These are phyloP conservation scores for Spizellomyces punctatus DNA, from an alignment of 192 early-diverging fungal genomes.

Conservation along the genomic window DNA sequence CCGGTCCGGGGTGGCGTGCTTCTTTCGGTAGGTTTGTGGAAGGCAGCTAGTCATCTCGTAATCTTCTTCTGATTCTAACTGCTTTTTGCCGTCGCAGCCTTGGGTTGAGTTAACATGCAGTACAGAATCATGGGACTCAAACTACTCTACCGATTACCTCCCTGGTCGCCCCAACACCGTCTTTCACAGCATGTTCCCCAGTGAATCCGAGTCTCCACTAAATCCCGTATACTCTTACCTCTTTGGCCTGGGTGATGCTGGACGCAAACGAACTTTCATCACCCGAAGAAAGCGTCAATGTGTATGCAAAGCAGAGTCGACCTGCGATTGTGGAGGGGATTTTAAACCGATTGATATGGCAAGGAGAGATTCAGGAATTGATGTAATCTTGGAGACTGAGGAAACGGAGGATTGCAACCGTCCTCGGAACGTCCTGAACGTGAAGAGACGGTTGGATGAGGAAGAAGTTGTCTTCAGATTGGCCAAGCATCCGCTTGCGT, in stretches of 20 bases:
- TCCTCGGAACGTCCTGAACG: neutral
- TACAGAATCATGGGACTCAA: conserved; percentile 39
- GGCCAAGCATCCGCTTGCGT: conserved; percentile 47
- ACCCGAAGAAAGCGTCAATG: too few relatives aligned
- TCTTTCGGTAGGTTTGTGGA: neutral
- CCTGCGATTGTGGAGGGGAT: neutral
- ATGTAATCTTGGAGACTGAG: too few relatives aligned
- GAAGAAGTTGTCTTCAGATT: conserved; percentile 15
- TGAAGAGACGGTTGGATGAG: neutral
- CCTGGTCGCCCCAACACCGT: conserved; percentile 27
- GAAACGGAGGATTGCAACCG: neutral
- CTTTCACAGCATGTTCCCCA: conserved; percentile 25
- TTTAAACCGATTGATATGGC: neutral
- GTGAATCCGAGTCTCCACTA: neutral
- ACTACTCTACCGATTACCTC: conserved; percentile 33
- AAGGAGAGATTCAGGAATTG: neutral
- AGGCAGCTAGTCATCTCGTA: too few relatives aligned
- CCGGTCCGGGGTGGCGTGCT: conserved; percentile 2
- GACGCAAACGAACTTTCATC: neutral
- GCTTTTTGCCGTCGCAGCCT: conserved; percentile 5
- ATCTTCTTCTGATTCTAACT: too few relatives aligned
- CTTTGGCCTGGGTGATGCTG: conserved; percentile 27
- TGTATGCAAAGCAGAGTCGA: neutral
- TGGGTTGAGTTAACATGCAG: conserved; percentile 48
- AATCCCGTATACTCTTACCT: conserved; percentile 45